Base-by-base conservation (phyloP, 495 filamentous ascomycete genomes). In the Xylaria grammica region DNA sequence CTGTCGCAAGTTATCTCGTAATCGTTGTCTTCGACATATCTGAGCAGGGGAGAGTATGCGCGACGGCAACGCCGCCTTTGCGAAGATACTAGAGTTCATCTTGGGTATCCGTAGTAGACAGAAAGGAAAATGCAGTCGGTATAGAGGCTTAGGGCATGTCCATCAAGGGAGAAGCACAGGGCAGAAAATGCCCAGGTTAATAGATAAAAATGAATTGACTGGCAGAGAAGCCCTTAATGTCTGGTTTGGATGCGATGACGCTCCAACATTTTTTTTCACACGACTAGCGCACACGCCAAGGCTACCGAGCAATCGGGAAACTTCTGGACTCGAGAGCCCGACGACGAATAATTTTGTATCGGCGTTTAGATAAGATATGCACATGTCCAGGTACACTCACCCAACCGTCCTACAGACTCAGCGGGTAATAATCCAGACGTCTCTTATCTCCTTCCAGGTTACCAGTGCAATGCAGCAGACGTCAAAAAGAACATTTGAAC, bases 51-150 rank as follows among this genome's bases (percentile, higher is more conserved):
- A 82, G 61, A 83, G 66, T 42, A 82, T 75, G 69, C 84, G 81
- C 46, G 75, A 71, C 27, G 83, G 79, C 53, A 82, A 72, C 57
- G 77, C 81, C 51, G 82, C 81, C 74, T 83, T 87, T 48, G 77
- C 76, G 30, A 85, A 71, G 62, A 86, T 72, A 62, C 69, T 79
- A 34, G 84, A 77, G 66, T 79, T 84, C 81, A 84, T 84, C 62
- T 74, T 72, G 71, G 71, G 55, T 48, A n/a, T 53, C 65, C 53
- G 54, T 65, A 42, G 51, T 69, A 42, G 11, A 30, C 38, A 44
- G 10, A 56, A 46, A 26, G 46, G 46, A 57, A 26, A 46, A 48
- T 8, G 45, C 19, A 53, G 46, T 19, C 20, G 24, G 17, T 22
- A 36, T 7, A 27, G 17, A 0, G 6, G 17, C 19, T 45, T 42